Evolutionary conservation across 2,329 filamentous ascomycete species (phyloP).

Genomic region (Lachnellula occidentalis): DNA sequence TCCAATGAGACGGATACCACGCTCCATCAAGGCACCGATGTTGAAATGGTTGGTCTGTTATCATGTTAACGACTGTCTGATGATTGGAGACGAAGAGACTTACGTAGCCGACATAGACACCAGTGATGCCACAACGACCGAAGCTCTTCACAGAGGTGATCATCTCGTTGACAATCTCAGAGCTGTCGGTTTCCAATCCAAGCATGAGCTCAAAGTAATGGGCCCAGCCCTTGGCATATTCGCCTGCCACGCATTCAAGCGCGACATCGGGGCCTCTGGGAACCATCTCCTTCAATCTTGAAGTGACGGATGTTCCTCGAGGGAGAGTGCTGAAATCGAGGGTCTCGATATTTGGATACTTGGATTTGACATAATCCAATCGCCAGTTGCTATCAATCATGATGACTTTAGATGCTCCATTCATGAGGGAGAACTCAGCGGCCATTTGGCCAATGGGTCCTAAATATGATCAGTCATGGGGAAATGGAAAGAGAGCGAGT

Average conservation of each 20-base stretch:
- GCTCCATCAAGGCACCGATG: slow-evolving; percentile 69
- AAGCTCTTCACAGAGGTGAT: slow-evolving; percentile 66
- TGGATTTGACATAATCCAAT: slow-evolving; percentile 60
- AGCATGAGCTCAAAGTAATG: slow-evolving; percentile 52
- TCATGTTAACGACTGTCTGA: neutral
- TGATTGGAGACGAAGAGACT: slow-evolving; percentile 25
- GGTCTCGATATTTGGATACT: slow-evolving; percentile 59
- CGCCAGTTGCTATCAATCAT: slow-evolving; percentile 71
- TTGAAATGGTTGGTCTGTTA: slow-evolving; percentile 26
- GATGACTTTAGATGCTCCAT: slow-evolving; percentile 71
- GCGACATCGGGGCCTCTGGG: slow-evolving; percentile 69
- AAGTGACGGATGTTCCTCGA: slow-evolving; percentile 62
- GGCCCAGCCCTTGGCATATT: slow-evolving; percentile 57
- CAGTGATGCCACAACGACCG: slow-evolving; percentile 72
- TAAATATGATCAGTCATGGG: neutral
- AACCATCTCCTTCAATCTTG: slow-evolving; percentile 66
- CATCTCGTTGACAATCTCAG: slow-evolving; percentile 76
- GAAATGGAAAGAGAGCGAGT: neutral
- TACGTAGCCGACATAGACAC: slow-evolving; percentile 58
- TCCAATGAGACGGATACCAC: slow-evolving; percentile 72
- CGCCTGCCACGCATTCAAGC: slow-evolving; percentile 61
- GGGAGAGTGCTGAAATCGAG: slow-evolving; percentile 61
- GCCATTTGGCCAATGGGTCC: slow-evolving; percentile 81
- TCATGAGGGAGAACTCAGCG: slow-evolving; percentile 66
- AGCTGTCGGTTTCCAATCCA: slow-evolving; percentile 79